Base-by-base conservation (phyloP, 2,329 filamentous ascomycete genomes). In the Calonectria pauciramosa region DNA sequence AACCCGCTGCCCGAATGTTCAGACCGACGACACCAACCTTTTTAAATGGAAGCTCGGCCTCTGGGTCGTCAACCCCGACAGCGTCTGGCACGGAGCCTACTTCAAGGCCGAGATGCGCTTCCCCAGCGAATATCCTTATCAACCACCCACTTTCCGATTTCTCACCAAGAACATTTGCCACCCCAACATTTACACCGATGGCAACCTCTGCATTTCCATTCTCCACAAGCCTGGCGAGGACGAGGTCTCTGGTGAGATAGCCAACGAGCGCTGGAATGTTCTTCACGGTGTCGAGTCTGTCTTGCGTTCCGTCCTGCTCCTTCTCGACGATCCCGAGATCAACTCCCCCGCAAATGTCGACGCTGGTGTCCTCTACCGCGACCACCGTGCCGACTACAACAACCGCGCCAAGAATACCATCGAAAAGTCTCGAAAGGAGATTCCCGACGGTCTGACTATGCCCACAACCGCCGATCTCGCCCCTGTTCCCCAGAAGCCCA, bases 321-420 rank as follows among this genome's bases (percentile, higher is more conserved):
- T 99, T 3, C 92, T 99, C 70, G 97, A 99, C 83, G 95, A 98
- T 80, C 95, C 96, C 18, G 96, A 99, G 85, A 95, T 97, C 81
- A 95, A 93, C 80, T 98, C 96, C 0, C 95, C 97, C 0, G 97
- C 96, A 76, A 99, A 99, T 83, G 96, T 99, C 70, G 96, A 99
- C 80, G 96, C 97, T 2, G 92, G 95, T 72, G 94, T 98, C 30
- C 91, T 96, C 88, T 93, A 97, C 81, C 93, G 96, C 74, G 95
- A 96, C 79, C 86, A 93, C 38, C 92, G 92, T 0, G 87, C 88
- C 1, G 85, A 88, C 38, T 99, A 98, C 88, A 92, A 95, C 82
- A 86, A 88, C 54, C 90, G 89, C 80, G 95, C 96, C 2, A 89
- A 87, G 76, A 90, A 92, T 54, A 91, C 95, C 38, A 93, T 97